Evolutionary conservation across 148 eudicot genomes (phyloP), one percentile per base, ranked within the genome.

Genomic region (Fagopyrum homotropicum): DNA sequence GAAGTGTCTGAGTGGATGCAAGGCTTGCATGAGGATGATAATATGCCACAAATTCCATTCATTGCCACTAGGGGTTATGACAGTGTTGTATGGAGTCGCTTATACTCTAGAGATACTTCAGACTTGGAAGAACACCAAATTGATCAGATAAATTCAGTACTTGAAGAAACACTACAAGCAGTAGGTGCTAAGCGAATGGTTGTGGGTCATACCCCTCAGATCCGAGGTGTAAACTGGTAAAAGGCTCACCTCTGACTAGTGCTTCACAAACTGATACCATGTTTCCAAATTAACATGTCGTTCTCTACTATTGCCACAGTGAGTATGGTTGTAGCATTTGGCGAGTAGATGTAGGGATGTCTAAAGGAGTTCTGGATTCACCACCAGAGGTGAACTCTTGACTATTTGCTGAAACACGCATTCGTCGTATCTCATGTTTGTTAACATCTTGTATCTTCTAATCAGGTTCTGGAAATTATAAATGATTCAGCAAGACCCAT

Each of bases 281-380:
- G 8, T 54, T 35, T 47, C 11, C 14, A 72, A 54, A 47, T 19
- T 63, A 66, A 48, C 50, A 45, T 63, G 22, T 19, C 45, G 9
- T 64, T 63, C 74, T 72, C 74, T 72, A 30, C 45, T 6, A 9
- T 79, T 35, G 2, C 3, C 40, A 84, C 93, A 94, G 98, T 77
- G 82, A 86, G 85, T 95, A 84, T 61, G 79, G 82, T 75, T 87
- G 98, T 80, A 88, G 92, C 81, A 90, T 95, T 78, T 95, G 98
- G 98, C 89, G 98, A 22, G 79, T 95, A 80, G 98, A 95, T 75
- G 98, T 95, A 75, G 98, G 98, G 61, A 95, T 95, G 98, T 95
- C 98, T 57, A 88, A 96, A 45, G 98, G 98, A 76, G 98, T 95
- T 79, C 92, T 92, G 82, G 81, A 89, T 84, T 90, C 98, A 73